phyloP scores from a whole-genome alignment of 2,329 filamentous ascomycete species.

The Sporothrix inflata region DNA sequence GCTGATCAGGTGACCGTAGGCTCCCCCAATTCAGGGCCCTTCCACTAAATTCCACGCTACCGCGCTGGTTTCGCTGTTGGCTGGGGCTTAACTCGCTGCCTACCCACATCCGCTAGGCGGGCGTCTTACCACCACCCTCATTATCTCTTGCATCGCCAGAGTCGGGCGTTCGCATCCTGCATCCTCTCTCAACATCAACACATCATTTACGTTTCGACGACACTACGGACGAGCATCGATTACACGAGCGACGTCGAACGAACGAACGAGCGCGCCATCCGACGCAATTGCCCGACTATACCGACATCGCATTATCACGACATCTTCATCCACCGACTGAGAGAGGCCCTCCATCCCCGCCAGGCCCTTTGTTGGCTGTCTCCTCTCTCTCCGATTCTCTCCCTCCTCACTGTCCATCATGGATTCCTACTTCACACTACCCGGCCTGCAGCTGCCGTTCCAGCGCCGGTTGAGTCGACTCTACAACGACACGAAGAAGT shows the following conservation, averaged over 20 bases:
- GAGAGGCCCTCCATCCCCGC: slow-evolving; percentile 9
- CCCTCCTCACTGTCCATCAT: slow-evolving; percentile 40
- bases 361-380: slow-evolving; percentile 4
- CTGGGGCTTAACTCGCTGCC: slow-evolving; percentile 22
- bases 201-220: not conserved
- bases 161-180: not conserved
- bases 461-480: slow-evolving; percentile 69
- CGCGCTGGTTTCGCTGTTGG: not conserved
- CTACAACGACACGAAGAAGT: slow-evolving; percentile 81
- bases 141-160: slow-evolving; percentile 22
- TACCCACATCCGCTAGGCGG: slow-evolving; percentile 7
- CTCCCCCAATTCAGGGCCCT: not conserved
- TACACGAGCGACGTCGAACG: not conserved
- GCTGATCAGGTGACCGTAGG: slow-evolving; percentile 13
- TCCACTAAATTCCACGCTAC: slow-evolving; percentile 9
- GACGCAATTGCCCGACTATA: not conserved
- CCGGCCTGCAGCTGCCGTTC: slow-evolving; percentile 60
- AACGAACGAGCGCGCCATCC: not conserved
- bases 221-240: not conserved
- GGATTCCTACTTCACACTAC: slow-evolving; percentile 56
- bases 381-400: not conserved
- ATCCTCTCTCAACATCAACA: slow-evolving; percentile 13
- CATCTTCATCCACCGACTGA: not conserved
- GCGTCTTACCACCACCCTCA: slow-evolving; percentile 13
- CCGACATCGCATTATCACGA: slow-evolving; percentile 13